phyloP scores from a whole-genome alignment of 228 moss, liverwort and hornwort species.

The Sphagnum magellanicum region DNA sequence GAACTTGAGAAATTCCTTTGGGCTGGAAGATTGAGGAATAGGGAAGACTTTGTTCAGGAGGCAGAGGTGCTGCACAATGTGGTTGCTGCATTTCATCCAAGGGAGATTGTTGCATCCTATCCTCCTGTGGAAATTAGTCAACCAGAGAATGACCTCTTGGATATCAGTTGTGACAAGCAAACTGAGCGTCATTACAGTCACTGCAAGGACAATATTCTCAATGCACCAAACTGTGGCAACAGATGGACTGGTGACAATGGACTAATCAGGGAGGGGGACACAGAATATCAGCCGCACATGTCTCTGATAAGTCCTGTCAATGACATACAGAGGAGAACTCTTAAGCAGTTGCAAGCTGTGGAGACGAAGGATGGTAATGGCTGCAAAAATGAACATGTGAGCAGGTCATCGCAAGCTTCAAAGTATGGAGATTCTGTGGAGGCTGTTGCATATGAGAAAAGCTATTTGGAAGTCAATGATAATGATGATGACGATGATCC shows the following conservation, averaged over 20 bases:
- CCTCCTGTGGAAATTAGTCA: constrained; percentile 32
- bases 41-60: constrained; percentile 31
- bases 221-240: constrained; percentile 34
- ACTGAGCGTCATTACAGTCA: constrained; percentile 36
- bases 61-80: constrained; percentile 63
- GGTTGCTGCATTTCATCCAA: constrained; percentile 43
- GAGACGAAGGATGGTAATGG: constrained; percentile 15
- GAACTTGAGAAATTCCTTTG: constrained; percentile 64
- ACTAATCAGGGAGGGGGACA: constrained; percentile 11
- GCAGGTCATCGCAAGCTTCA: constrained; percentile 17
- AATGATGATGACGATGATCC: constrained; percentile 8
- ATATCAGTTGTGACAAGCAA: constrained; percentile 41
- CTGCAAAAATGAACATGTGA: constrained; percentile 39
- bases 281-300: constrained; percentile 2
- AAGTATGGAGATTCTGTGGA: constrained; percentile 18
- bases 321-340: constrained; percentile 6
- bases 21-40: constrained; percentile 11
- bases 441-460: constrained; percentile 15
- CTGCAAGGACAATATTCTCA: constrained; percentile 32
- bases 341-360: constrained; percentile 6
- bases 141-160: constrained; percentile 29
- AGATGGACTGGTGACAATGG: constrained; percentile 31
- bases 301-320: constrained; percentile 1
- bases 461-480: constrained; percentile 22
- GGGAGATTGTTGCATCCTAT: constrained; percentile 39